Evolutionary conservation across 495 filamentous ascomycete species (phyloP), one percentile per base, ranked within the genome.

Genomic region (Corynascus novoguineensis): DNA sequence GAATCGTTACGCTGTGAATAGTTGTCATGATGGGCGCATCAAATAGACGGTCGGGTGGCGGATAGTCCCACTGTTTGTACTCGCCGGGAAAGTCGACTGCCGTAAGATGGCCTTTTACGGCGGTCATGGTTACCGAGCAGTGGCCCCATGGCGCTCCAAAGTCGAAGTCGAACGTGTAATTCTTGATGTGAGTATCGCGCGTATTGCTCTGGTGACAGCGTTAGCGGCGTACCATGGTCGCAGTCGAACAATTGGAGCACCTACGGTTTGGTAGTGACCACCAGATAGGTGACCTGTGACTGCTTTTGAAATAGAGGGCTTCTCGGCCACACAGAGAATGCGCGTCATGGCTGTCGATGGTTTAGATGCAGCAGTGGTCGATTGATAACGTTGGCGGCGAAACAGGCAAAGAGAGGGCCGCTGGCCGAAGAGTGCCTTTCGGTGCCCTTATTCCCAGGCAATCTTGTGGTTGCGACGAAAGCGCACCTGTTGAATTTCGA

Each of bases 301-400:
- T 42, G 93, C 89, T 72, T 90, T 96, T 50, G 93, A 87, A 55
- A 98, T 97, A 32, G 92, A 92, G 51, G 91, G 91, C 73, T 98
- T 98, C 68, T 98, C 93, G 54, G 93, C 93, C 60, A 98, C 91
- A 67, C 95, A 97, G 25, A 98, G 79, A 59, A 95, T 84, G 60
- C 66, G 71, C 60, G 82, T 78, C 69, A 71, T 76, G 37, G 35
- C 40, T 27, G 49, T 11, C 11, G 56, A 27, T 49, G 37, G 31
- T 21, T 44, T 2, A n/a, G 32, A 32, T 24, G 48, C n/a, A 35
- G 19, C 8, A 11, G 17, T 37, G 4, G 47, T 41, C 28, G 14
- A 2, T 12, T 19, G 29, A 28, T 27, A 14, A 9, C 19, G 21
- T 37, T 14, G 35, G 17, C 29, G 46, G 22, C 41, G 34, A 15